Percentiles rank a stretch among this genome's conserved stretches.
phyloP scores from a whole-genome alignment of 176 grass and related monocot genomes.

The Paspalum vaginatum region DNA sequence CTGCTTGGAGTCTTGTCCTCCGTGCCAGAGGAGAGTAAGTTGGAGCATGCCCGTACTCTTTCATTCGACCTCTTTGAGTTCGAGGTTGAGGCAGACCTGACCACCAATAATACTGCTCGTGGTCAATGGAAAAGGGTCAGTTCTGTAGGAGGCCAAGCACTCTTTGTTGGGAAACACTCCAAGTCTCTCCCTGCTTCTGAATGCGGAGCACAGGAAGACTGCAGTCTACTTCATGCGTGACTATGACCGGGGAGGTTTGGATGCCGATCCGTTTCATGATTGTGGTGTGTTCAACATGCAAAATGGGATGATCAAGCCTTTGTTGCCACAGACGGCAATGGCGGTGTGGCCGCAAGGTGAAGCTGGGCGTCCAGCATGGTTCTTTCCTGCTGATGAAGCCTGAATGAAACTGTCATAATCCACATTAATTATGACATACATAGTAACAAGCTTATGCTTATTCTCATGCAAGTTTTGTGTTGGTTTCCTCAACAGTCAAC shows the following conservation, averaged over 20 bases:
- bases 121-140: not conserved
- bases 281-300: slow-evolving; percentile 22
- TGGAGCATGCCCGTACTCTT: not conserved
- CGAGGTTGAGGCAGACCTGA: not conserved
- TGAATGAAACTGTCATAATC: not conserved
- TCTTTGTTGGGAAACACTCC: slow-evolving; percentile 38
- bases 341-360: not conserved
- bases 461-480: not conserved
- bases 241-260: not conserved
- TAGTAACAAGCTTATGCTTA: no score
- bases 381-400: not conserved
- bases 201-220: not conserved
- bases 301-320: not conserved
- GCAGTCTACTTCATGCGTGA: slow-evolving; percentile 34
- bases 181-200: slow-evolving; percentile 22
- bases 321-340: not conserved
- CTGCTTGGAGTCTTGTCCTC: not conserved
- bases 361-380: not conserved
- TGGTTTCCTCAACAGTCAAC: no score
- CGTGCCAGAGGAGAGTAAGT: not conserved
- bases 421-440: not conserved
- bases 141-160: slow-evolving; percentile 1
- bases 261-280: not conserved
- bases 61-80: slow-evolving; percentile 22
- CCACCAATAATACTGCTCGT: not conserved